Evolutionary conservation across 73 alveolate genomes (phyloP).

Genomic region (Symbiodinium natans): DNA sequence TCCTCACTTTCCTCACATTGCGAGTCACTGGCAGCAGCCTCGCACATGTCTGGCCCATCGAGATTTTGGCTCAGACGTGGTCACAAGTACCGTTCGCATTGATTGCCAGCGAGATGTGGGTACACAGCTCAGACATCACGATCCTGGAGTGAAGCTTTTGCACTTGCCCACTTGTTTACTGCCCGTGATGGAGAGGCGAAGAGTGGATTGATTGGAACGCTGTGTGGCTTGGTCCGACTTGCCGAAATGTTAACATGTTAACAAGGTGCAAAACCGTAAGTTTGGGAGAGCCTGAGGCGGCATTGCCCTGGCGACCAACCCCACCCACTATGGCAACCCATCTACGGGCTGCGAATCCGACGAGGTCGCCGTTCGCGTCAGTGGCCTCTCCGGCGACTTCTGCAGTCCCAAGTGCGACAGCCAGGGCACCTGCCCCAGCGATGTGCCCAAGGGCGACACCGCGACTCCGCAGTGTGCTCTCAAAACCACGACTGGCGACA

Average conservation of each 20-base stretch:
- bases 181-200: not conserved
- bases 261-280: too few species aligned
- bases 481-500: constrained; percentile 87
- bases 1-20: too few species aligned
- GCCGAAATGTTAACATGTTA: not conserved
- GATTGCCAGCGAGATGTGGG: not conserved
- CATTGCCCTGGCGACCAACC: constrained; percentile 65
- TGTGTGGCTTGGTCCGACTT: not conserved
- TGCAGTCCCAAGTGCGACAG: constrained; percentile 75
- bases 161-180: not conserved
- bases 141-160: not conserved
- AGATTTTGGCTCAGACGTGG: constrained; percentile 13
- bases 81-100: constrained; percentile 2
- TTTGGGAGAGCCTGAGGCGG: not conserved
- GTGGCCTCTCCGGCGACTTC: constrained; percentile 67
- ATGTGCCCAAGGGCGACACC: constrained; percentile 83
- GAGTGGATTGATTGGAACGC: not conserved
- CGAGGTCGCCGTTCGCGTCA: constrained; percentile 61
- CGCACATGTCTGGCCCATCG: too few species aligned
- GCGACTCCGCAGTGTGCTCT: constrained; percentile 83
- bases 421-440: constrained; percentile 66
- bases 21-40: too few species aligned
- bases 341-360: constrained; percentile 68
- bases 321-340: constrained; percentile 82
- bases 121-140: not conserved